Conservation (phyloP, 2,329 filamentous ascomycete species). For the Claviceps sp. region DNA sequence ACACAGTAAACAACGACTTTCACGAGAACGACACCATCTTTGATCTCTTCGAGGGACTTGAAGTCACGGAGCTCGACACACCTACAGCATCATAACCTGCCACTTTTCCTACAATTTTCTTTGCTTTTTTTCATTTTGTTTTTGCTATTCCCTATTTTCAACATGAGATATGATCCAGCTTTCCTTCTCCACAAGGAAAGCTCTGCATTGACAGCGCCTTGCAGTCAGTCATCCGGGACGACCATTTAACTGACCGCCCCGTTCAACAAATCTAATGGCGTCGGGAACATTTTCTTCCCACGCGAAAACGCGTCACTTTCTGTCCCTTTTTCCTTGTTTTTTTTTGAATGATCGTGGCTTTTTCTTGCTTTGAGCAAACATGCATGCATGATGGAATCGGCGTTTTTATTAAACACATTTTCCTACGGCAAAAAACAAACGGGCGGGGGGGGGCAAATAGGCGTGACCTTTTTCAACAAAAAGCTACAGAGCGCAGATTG, state of each 20-base stretch:
- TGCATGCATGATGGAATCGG: constrained; percentile 5
- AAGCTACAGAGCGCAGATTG: constrained; percentile 15
- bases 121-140: neutral
- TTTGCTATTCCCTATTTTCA: neutral
- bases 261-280: neutral
- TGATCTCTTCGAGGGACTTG: constrained; percentile 67
- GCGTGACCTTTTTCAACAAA: constrained; percentile 29
- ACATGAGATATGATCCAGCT: neutral
- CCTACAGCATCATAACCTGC: constrained; percentile 6
- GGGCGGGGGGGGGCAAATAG: constrained; percentile 8
- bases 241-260: constrained; percentile 5
- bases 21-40: constrained; percentile 73
- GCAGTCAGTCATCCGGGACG: constrained; percentile 2
- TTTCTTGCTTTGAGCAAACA: constrained; percentile 7
- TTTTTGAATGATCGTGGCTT: constrained; percentile 8
- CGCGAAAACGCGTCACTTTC: neutral
- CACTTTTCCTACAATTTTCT: neutral
- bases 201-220: constrained; percentile 5
- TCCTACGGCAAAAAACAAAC: constrained; percentile 6
- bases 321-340: constrained; percentile 4
- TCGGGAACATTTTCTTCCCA: neutral
- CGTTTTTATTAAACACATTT: constrained; percentile 3
- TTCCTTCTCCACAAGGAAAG: constrained; percentile 6
- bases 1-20: constrained; percentile 93
- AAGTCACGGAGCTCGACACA: constrained; percentile 49